Evolutionary conservation across 192 early-diverging fungal genomes (phyloP), one percentile per base, ranked within the genome.

Genomic region (Umbelopsis isabellina): DNA sequence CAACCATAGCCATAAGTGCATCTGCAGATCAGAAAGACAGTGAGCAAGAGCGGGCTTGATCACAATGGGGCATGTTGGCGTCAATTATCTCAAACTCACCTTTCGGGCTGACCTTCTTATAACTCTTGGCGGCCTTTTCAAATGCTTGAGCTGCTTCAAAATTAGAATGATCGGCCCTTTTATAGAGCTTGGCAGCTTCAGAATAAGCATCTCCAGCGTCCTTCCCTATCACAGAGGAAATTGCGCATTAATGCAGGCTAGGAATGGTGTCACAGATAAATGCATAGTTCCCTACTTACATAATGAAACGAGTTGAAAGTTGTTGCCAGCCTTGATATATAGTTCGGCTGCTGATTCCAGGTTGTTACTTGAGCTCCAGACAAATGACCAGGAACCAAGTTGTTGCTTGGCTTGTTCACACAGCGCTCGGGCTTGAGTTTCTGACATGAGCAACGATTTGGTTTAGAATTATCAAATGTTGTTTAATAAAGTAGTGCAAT

Each of bases 191-290:
- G 0, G 94, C 96, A 47, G 96, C 92, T 64, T 90, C 86, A 67
- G 87, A 82, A 81, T 93, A 97, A 0, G 95, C 93, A 69, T 97
- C 95, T 74, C 98, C 98, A 30, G 95, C 93, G 75, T 97, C 95
- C 73, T 90, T 92, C 91, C 90, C 92, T 95, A 70, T 23, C 44
- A 5, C 25, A 35, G 25, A 35, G 27, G 27, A 30, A 30, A 30
- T 3, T 30, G 27, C 27, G 27, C 27, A 2, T 30, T 30, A 30
- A 30, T 30, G 27, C 27, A 30, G 27, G 27, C 27, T 30, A 30
- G 27, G 3, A 30, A 2, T 30, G 27, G 27, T 30, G 27, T 30
- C 27, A 30, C 27, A 30, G 27, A 30, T 30, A 1, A 30, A 30
- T 30, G 27, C 3, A 30, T 30, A 30, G 27, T 30, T 30, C 1